Base-by-base conservation (phyloP, 116 monocot species). In the Posidonia oceanica region DNA sequence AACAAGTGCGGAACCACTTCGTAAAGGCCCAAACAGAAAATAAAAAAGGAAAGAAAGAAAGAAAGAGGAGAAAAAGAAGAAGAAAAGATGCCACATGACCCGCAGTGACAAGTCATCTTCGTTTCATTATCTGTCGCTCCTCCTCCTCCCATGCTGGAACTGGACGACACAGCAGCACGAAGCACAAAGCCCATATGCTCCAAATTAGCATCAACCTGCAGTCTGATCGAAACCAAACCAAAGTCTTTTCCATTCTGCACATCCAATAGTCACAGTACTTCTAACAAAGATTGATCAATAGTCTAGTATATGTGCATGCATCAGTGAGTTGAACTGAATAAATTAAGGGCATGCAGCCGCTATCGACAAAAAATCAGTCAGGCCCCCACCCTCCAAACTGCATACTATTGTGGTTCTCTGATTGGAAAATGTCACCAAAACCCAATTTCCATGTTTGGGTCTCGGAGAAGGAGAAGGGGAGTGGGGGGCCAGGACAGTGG, bases 91-190 rank as follows among this genome's bases (percentile, higher is more conserved):
- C 55, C 55, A 55, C 54, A 12, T 58, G 59, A 7, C 59, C 18
- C 17, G 59, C 59, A 60, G 20, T 60, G 60, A 60, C 60, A 20
- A 22, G 60, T 60, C 60, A 12, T 21, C 58, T 20, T 58, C 58
- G 3, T 60, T 11, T 60, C 60, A 60, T 23, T n/a, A 60, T 36
- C 20, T 60, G 60, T 36, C 60, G 20, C 60, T 29, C 60, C 60
- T 60, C 60, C 60, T 60, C 60, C 60, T 60, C 21, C 60, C 22
- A 60, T 60, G 60, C 60, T 60, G 60, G 60, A 60, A 60, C 29
- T 60, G 13, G 20, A 3, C 18, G 60, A 60, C 60, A 60, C 11
- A 23, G 29, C 60, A 36, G 29, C 60, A 60, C 60, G 13, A 8
- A 22, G 29, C 60, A 4, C 60, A 29, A 60, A 12, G 60, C 21